A percentile compares a stretch with the other conserved stretches of the same genome.
Conservation (phyloP, 257 asterid species). For the Solanum infundibuliforme region DNA sequence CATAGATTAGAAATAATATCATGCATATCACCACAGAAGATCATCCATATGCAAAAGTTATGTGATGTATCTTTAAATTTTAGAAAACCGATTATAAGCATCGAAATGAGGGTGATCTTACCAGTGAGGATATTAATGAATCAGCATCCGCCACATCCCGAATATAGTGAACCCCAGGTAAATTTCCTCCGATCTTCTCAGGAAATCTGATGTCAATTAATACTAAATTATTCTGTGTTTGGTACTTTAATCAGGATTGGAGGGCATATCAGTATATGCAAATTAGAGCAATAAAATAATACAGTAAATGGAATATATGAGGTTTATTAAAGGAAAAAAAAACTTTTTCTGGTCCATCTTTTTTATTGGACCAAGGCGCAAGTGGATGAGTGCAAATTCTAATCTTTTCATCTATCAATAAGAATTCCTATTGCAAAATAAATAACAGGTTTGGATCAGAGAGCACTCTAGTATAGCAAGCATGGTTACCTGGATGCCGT, state of each 20-base stretch:
- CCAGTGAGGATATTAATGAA: constrained; percentile 76
- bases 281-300: neutral
- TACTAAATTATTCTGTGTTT: neutral
- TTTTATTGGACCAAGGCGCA: neutral
- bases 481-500: constrained; percentile 26
- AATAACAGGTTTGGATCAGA: neutral
- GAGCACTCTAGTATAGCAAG: neutral
- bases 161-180: constrained; percentile 84
- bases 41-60: neutral
- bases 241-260: neutral
- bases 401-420: neutral
- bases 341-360: neutral
- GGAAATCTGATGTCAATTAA: constrained; percentile 56
- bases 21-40: neutral
- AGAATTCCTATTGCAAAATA: neutral
- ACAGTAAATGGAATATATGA: neutral
- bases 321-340: neutral
- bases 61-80: neutral
- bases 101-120: constrained; percentile 3
- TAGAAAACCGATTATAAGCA: neutral
- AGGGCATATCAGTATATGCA: neutral
- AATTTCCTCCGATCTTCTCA: constrained; percentile 83
- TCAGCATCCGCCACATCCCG: constrained; percentile 96
- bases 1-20: neutral
- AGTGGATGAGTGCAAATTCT: neutral